phyloP scores from a whole-genome alignment of 1,139 yeast genomes.

The Pichia sp. region DNA sequence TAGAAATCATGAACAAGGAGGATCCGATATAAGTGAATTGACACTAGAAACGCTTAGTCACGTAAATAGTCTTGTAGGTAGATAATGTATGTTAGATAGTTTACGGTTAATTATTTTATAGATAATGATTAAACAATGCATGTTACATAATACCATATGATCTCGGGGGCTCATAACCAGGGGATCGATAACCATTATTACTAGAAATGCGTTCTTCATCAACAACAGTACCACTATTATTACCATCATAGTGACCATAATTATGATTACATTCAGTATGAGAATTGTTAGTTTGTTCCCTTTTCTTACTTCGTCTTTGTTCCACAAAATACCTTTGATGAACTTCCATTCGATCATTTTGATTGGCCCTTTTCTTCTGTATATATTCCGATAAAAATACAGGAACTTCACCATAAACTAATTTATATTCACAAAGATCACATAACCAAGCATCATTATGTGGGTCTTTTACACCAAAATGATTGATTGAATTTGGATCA shows the following conservation, averaged over 20 bases:
- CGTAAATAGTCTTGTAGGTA: not conserved
- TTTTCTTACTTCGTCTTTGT: slow-evolving; percentile 9
- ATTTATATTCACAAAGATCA: slow-evolving; percentile 55
- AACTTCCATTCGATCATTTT: slow-evolving; percentile 20
- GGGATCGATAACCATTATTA: not conserved
- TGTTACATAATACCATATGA: too few species aligned
- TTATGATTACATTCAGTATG: not conserved
- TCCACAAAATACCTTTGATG: slow-evolving; percentile 16
- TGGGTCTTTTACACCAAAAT: slow-evolving; percentile 2
- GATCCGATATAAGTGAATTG: too few species aligned
- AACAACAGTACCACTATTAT: not conserved
- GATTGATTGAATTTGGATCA: slow-evolving; percentile 4
- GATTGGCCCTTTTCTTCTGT: slow-evolving; percentile 33
- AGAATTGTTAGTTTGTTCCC: not conserved
- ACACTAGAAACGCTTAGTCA: not conserved
- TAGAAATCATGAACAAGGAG: too few species aligned
- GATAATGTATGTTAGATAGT: not conserved
- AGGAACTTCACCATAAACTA: slow-evolving; percentile 49
- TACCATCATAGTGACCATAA: not conserved
- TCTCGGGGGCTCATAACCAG: too few species aligned
- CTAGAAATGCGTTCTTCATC: not conserved
- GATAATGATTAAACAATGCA: too few species aligned
- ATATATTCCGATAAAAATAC: slow-evolving; percentile 43
- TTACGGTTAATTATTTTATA: not conserved
- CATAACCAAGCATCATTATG: slow-evolving; percentile 32